Evolutionary conservation across 2,329 filamentous ascomycete genomes (phyloP), one percentile per base, ranked within the genome.

Genomic region (Paraconiothyrium sp.): DNA sequence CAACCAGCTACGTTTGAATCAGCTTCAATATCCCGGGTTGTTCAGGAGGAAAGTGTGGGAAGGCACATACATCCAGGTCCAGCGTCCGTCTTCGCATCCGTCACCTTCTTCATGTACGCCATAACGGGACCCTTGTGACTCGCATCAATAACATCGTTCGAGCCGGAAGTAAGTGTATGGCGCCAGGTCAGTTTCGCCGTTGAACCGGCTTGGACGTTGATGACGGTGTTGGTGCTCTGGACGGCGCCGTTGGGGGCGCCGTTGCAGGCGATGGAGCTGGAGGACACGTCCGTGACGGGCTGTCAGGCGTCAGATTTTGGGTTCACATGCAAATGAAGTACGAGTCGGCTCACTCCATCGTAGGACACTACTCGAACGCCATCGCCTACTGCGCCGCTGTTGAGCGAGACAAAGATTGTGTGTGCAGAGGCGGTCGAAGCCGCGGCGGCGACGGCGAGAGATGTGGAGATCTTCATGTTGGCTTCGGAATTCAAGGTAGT

Each of bases 61-160:
- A 20, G 14, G 50, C 10, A 73, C 41, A 62, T 71, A 54, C 65
- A 61, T 2, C 75, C 75, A 35, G 72, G 54, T 6, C 74, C 75
- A 8, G 61, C 57, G 46, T 76, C 72, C 1, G 67, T 73, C 58
- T 75, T 73, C 0, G 85, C 85, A 59, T 84, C 78, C 57, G 76
- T 72, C 22, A 87, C 85, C 69, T 87, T 87, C 76, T 86, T 86
- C 58, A 88, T 73, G 69, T 88, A 88, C 0, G 84, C 85, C 72
- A 86, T 78, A 0, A 84, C 85, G 22, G 85, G 85, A 1, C 86
- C 85, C 66, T 85, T 82, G 76, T 89, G 86, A 39, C 79, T 82
- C 0, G 83, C 69, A 59, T 88, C 86, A 77, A 89, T 86, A 43
- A 88, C 82, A 65, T 89, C 84, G 59, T 74, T 73, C 1, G 81